Evolutionary conservation across 257 asterid species (phyloP).

Genomic region (Asclepias syriaca): DNA sequence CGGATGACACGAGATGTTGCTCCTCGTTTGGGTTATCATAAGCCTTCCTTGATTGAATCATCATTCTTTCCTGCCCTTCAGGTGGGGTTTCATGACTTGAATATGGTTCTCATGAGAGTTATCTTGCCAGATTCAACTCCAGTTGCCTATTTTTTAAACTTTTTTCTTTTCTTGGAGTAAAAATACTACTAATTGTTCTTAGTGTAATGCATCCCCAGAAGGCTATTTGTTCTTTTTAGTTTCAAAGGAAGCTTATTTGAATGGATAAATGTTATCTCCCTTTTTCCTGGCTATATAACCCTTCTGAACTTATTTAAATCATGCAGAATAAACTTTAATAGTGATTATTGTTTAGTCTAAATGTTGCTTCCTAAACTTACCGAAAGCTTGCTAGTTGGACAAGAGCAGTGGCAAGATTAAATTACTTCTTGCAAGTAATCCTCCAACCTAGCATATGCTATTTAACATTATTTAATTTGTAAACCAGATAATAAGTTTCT

Average conservation of each 20-base stretch:
- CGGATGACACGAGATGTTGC: conserved; percentile 99
- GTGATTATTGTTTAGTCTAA: neutral
- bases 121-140: neutral
- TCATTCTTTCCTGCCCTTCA: conserved; percentile 95
- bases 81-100: conserved; percentile 35
- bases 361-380: neutral
- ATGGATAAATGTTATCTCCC: neutral
- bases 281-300: neutral
- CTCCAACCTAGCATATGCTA: neutral
- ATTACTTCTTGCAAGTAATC: neutral
- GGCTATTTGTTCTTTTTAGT: no score
- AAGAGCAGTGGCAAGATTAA: neutral
- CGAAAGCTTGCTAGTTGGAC: neutral
- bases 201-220: neutral
- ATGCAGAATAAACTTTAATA: neutral
- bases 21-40: conserved; percentile 82
- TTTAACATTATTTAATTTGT: neutral
- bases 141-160: neutral
- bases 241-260: neutral
- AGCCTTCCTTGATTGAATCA: conserved; percentile 93
- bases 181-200: neutral
- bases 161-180: neutral
- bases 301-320: neutral
- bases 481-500: neutral
- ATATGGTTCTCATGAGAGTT: neutral